These are phyloP conservation scores for Pichia cabralensis DNA, from an alignment of 805 yeast species.

Conservation along the genomic window DNA sequence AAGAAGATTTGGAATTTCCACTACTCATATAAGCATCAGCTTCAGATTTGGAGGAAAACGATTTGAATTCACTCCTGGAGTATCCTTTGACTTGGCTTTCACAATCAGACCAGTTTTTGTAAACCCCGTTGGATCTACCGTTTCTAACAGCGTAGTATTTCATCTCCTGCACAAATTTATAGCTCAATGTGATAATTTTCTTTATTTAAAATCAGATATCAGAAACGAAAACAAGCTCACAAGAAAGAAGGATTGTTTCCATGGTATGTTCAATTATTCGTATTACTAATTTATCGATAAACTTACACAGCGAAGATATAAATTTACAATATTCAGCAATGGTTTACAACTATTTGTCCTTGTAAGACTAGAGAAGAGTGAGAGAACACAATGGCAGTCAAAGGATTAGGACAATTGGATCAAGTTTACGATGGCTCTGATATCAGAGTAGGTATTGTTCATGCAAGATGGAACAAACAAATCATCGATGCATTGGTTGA, in stretches of 20 bases:
- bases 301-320: too few relatives aligned
- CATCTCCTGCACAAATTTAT: too few relatives aligned
- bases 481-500: slow-evolving; percentile 71
- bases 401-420: slow-evolving; percentile 62
- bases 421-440: slow-evolving; percentile 33
- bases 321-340: too few relatives aligned
- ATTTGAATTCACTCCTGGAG: slow-evolving; percentile 46
- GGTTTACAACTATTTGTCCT: too few relatives aligned
- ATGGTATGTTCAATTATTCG: too few relatives aligned
- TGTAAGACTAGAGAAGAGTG: too few relatives aligned
- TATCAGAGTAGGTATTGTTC: slow-evolving; percentile 60
- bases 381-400: slow-evolving; percentile 49
- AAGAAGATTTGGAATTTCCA: background rate
- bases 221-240: too few relatives aligned
- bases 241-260: too few relatives aligned
- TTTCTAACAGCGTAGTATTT: slow-evolving; percentile 41
- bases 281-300: too few relatives aligned
- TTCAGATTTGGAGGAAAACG: slow-evolving; percentile 36
- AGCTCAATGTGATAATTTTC: too few relatives aligned
- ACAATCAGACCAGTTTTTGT: slow-evolving; percentile 48
- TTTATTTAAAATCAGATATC: too few relatives aligned
- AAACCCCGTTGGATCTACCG: slow-evolving; percentile 52
- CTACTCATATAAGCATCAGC: slow-evolving; percentile 36
- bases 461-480: slow-evolving; percentile 88
- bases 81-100: slow-evolving; percentile 44